Evolutionary conservation across 441 rosid genomes (phyloP), one percentile per base, ranked within the genome.

Genomic region (Macaranga tanarius): DNA sequence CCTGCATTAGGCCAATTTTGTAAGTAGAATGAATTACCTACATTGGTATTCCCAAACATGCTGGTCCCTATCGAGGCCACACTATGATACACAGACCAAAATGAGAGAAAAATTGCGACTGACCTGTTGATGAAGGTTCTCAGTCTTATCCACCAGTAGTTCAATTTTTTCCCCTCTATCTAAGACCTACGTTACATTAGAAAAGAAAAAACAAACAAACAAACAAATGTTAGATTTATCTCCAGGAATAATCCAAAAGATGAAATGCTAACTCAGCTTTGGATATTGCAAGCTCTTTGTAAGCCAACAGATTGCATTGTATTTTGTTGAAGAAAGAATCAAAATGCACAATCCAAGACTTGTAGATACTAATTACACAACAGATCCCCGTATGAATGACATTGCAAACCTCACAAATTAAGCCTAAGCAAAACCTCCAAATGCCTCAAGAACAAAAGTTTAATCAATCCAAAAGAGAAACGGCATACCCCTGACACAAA

Each of bases 151-250:
- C 70, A 95, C 99, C 69, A 95, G 78, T 65, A 95, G 88, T 84
- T 92, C 98, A 76, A 95, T 92, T 77, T 95, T 95, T 82, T 95
- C 98, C 5, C 99, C 98, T 62, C 98, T 90, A 79, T 92, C 98
- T 73, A 92, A 88, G 76, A 95, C 97, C 99, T 92, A 28, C 4
- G 34, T 28, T 28, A 28, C 34, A 28, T 28, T 28, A 28, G 1
- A 28, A 28, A 28, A 28, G 34, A 4, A 28, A 28, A 28, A 28
- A 28, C 1, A 28, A 28, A 28, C 34, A 28, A 28, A 28, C 34
- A 28, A 28, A 28, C 34, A 28, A 28, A 28, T 28, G 4, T 28
- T 28, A 28, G 34, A 28, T 28, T 28, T 28, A 1, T 28, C 4
- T 31, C 38, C 26, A 55, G 23, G 59, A 55, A 6, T 2, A 10